Evolutionary conservation across 2,329 filamentous ascomycete species (phyloP), one percentile per base, ranked within the genome.

Genomic region (Fonsecaea pugnacius): DNA sequence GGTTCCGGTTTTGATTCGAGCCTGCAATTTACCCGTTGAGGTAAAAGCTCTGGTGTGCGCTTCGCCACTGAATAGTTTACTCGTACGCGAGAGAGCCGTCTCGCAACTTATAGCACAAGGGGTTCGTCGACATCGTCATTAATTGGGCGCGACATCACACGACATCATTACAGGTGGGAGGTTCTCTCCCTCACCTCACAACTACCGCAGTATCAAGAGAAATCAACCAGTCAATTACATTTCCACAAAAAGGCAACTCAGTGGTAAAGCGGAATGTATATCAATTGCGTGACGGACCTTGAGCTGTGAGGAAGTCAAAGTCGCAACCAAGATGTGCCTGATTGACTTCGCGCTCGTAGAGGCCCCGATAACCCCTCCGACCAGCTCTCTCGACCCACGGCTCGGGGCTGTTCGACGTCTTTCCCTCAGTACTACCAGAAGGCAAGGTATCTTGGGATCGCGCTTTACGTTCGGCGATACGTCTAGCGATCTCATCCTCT

Each of bases 311-410:
- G 35, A 68, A 68, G 8, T 52, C 74, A 69, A 79, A 79, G 64
- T 79, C 78, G 10, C 72, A 76, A 4, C 78, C 78, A 12, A 77
- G 71, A 62, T 79, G 73, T 4, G 77, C 76, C 63, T 79, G 77
- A 50, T 79, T 79, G 24, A 79, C 78, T n/a, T 74, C 74, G 52
- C 77, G 72, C 63, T 78, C 75, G 68, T 79, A 79, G 51, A 79
- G 69, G 3, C 75, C 77, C 6, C 75, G 73, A 67, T 79, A 79
- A 6, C 78, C 78, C 63, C 78, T 68, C 57, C 70, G 70, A 21
- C 63, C 69, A 58, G 70, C 72, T 63, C 72, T 74, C 46, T 70
- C 68, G n/a, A 59, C 38, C 70, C 69, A 58, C 36, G 64, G 53
- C n/a, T 70, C 61, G 16, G 32, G 14, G 12, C 33, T 58, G 16